These are phyloP conservation scores for Alternaria metachromatica DNA, from an alignment of 2,329 filamentous ascomycete species.

Conservation along the genomic window DNA sequence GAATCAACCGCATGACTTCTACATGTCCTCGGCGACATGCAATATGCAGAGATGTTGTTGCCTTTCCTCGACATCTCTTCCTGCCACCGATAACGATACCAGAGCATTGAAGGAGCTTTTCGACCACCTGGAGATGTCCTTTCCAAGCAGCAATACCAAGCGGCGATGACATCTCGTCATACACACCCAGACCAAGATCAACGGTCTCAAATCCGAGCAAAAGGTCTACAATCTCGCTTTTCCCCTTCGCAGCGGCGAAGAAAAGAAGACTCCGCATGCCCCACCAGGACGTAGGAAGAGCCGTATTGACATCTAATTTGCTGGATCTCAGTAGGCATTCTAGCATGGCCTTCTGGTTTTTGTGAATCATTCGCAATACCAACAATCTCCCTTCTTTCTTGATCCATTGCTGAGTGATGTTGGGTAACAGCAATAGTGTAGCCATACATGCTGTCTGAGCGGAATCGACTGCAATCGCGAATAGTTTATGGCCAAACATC, in stretches of 20 bases:
- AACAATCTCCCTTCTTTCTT: accelerated
- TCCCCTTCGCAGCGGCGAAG: background rate
- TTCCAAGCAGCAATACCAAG: background rate
- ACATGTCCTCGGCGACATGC: background rate
- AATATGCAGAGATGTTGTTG: background rate
- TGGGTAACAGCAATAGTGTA: background rate
- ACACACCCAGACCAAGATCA: no score
- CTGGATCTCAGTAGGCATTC: background rate
- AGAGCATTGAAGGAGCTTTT: background rate
- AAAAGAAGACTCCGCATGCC: background rate
- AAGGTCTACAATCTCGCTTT: no score
- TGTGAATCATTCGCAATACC: background rate
- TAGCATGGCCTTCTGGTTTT: background rate
- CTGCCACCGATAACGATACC: background rate
- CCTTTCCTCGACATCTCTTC: accelerated
- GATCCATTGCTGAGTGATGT: background rate
- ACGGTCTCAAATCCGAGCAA: no score
- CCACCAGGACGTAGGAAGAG: background rate
- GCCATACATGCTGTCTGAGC: background rate
- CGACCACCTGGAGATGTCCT: background rate
- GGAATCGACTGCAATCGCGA: background rate
- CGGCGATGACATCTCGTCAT: no score
- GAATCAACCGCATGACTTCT: background rate
- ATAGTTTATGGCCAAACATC: background rate
- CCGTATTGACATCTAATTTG: background rate